Percentiles rank a stretch among this genome's conserved stretches.
phyloP scores from a whole-genome alignment of 306 rosid species.

The Trifolium fragiferum region DNA sequence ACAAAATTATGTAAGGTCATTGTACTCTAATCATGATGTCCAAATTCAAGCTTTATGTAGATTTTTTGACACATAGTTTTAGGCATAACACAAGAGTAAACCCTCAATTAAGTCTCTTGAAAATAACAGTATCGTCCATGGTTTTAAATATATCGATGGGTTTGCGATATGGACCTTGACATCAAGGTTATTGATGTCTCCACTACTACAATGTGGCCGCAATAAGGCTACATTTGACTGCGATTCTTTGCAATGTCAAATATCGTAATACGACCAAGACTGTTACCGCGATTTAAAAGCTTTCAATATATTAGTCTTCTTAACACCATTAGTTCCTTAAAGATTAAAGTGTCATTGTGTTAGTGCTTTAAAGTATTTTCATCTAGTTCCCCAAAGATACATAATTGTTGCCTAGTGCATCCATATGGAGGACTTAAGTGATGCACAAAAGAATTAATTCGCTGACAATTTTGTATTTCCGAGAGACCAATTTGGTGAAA shows the following conservation, averaged over 20 bases:
- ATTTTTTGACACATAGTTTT: conserved; percentile 6
- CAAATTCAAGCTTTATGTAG: conserved; percentile 30
- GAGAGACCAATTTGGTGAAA: background rate
- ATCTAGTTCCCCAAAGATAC: background rate
- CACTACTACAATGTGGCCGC: background rate
- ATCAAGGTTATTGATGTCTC: background rate
- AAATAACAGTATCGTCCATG: background rate
- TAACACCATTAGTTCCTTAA: background rate
- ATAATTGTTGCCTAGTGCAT: background rate
- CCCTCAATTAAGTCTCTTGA: background rate
- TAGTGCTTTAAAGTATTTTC: conserved; percentile 4
- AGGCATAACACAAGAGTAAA: background rate
- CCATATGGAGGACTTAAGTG: background rate
- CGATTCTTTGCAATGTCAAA: background rate
- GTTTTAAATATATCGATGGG: background rate
- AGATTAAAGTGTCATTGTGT: background rate
- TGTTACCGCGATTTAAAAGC: background rate
- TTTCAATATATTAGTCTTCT: background rate
- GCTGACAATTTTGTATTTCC: background rate
- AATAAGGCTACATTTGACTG: background rate
- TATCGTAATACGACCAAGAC: background rate
- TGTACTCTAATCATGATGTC: conserved; percentile 29
- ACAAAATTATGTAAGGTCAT: conserved; percentile 61
- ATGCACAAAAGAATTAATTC: background rate
- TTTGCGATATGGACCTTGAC: background rate